Base-by-base conservation (phyloP, 75 land plant genomes). In the Cryptomeria japonica region DNA sequence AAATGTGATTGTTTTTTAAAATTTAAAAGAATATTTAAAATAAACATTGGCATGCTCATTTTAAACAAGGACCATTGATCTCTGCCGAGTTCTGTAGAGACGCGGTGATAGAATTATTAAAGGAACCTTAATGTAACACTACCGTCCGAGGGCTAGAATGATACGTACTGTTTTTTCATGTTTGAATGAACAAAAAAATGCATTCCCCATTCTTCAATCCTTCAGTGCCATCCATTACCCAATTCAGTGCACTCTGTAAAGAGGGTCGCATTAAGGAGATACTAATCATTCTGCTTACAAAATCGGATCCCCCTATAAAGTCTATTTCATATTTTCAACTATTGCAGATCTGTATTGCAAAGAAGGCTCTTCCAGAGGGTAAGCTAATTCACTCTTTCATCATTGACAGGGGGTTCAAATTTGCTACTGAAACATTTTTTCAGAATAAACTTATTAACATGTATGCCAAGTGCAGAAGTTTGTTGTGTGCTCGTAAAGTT, bases 401-500 rank as follows among this genome's bases (percentile, higher is more conserved):
- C 76, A 72, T 11, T n/a, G 34, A 32, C 76, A 72, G 31, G n/a
- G 72, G 76, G 9, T 11, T 72, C 32, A 72, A 14, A 72, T 72
- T 28, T 72, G 76, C 76, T 8, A 72, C 76, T 11, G n/a, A 0
- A n/a, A 72, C 31, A 72, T 72, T 72, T 72, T 32, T 72, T n/a
- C 90, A 55, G 87, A 56, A 72, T 41, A 90, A 85, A 19, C 76
- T 89, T 10, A 44, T 89, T 44, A 80, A 55, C 89, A 89, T 89
- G 90, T 89, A 89, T 82, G 70, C 51, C 19, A 89, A 88, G 47
- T 80, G 84, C 61, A 68, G 85, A 39, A 64, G 36, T 55, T 39
- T 83, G 47, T 39, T n/a, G 32, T 10, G 38, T 34, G 89, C 89
- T 32, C 41, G 89, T 41, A 42, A 89, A 42, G 86, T 89, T 77